Conservation (phyloP, 1,139 yeast genomes). For the Geotrichum macrosporum region DNA sequence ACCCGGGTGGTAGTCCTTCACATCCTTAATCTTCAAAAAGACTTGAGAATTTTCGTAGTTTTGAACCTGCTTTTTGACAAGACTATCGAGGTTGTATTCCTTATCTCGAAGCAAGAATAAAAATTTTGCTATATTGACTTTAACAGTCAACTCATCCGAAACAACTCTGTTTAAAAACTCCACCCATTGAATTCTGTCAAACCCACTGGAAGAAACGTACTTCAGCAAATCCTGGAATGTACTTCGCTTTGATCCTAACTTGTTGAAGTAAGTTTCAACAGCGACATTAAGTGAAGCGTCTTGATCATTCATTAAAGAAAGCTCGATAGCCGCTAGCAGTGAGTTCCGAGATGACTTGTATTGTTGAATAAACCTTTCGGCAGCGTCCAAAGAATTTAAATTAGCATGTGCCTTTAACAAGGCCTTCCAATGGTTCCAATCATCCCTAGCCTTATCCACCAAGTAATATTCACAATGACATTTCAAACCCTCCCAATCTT, state of each 20-base stretch:
- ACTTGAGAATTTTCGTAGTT: slow-evolving; percentile 39
- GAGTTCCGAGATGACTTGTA: slow-evolving; percentile 51
- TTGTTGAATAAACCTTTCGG: slow-evolving; percentile 32
- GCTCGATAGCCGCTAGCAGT: slow-evolving; percentile 51
- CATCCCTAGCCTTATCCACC: slow-evolving; percentile 31
- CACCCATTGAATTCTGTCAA: slow-evolving; percentile 23
- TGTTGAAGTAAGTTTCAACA: slow-evolving; percentile 43
- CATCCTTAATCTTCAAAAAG: slow-evolving; percentile 41
- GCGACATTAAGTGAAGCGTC: slow-evolving; percentile 27
- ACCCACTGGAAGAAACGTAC: slow-evolving; percentile 31
- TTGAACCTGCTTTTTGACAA: slow-evolving; percentile 35
- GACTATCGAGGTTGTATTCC: slow-evolving; percentile 17
- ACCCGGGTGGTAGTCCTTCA: slow-evolving; percentile 61
- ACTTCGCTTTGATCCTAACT: slow-evolving; percentile 51
- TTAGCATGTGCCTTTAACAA: slow-evolving; percentile 46
- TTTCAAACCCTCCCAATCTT: slow-evolving; percentile 45
- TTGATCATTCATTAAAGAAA: slow-evolving; percentile 30
- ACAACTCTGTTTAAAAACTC: slow-evolving; percentile 11
- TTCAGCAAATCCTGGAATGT: slow-evolving; percentile 55
- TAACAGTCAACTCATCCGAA: slow-evolving; percentile 39
- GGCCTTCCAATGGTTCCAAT: slow-evolving; percentile 39
- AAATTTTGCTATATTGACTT: slow-evolving; percentile 53
- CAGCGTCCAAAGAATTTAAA: slow-evolving; percentile 31
- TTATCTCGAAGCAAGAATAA: slow-evolving; percentile 30
- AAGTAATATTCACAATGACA: slow-evolving; percentile 31